These are phyloP conservation scores for Neurospora sp. DNA, from an alignment of 495 filamentous ascomycete species.

Conservation along the genomic window DNA sequence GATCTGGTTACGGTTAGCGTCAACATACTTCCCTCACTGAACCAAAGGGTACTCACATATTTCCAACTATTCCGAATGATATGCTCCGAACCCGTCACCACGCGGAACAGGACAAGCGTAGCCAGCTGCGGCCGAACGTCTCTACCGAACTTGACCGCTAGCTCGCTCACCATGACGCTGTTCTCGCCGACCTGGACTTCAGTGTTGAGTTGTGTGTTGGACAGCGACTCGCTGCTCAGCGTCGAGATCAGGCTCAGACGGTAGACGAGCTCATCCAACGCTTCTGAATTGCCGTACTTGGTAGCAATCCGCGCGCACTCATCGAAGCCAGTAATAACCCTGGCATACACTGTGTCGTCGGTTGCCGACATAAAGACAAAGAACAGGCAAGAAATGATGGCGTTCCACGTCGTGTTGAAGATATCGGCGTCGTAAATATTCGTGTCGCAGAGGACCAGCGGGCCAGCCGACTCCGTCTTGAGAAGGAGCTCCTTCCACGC, in stretches of 20 bases:
- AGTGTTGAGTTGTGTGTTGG: constrained; percentile 85
- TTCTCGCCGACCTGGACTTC: constrained; percentile 87
- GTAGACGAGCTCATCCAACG: constrained; percentile 82
- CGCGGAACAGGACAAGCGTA: constrained; percentile 84
- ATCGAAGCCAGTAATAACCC: constrained; percentile 88
- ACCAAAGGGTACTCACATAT: constrained; percentile 46
- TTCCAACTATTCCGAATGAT: constrained; percentile 73
- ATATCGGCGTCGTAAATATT: constrained; percentile 96
- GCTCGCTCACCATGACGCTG: constrained; percentile 97
- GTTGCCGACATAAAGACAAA: constrained; percentile 99
- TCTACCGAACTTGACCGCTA: constrained; percentile 91
- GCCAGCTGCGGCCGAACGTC: constrained; percentile 91
- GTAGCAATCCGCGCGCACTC: constrained; percentile 93
- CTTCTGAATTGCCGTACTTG: constrained; percentile 72
- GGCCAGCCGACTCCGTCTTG: constrained; percentile 68
- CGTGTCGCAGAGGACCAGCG: constrained; percentile 72
- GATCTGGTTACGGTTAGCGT: constrained; percentile 43
- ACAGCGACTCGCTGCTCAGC: constrained; percentile 59
- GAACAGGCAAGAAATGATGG: constrained; percentile 85
- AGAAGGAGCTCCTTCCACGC: constrained; percentile 90
- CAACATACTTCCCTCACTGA: not conserved
- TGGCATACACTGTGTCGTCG: constrained; percentile 91
- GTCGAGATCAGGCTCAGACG: constrained; percentile 86
- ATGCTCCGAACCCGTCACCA: constrained; percentile 73
- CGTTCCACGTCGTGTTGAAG: constrained; percentile 94